Evolutionary conservation across 805 yeast genomes (phyloP), one percentile per base, ranked within the genome.

Genomic region (Candida taoyuanica): DNA sequence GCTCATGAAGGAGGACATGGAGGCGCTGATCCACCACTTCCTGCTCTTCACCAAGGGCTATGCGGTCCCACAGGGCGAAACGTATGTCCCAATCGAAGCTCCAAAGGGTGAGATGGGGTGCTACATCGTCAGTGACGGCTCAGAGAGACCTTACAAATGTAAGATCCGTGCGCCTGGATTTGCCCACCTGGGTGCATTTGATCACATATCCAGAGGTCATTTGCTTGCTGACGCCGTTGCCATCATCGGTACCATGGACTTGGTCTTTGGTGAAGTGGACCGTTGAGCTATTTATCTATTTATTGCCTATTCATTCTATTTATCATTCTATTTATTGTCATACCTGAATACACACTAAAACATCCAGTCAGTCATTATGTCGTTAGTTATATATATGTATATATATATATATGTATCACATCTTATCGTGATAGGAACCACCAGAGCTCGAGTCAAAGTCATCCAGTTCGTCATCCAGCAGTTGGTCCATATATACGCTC

Each of bases 71-170:
- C 83, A 78, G 38, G 95, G 95, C 57, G 95, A 86, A 67, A 82
- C 95, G 9, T 86, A 86, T 62, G 84, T 93, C 35, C 91, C 85
- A 40, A 85, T 86, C 50, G 95, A 86, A 68, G 95, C 95, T 17
- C 95, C 95, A 61, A 86, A 86, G 76, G 95, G 95, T 60, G 95
- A 86, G 66, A 84, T 86, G 93, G 95, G 85, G 44, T 94, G 85
- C 39, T 86, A 81, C 58, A 80, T 86, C 36, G 94, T 86, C 40
- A 78, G 88, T 50, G 95, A 86, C 66, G 95, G 95, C 39, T 65
- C 83, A 42, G 95, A 86, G 68, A 76, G 93, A 64, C 95, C 95
- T 25, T 86, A 86, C 69, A 78, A 88, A 67, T 85, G 95, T 71
- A 85, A 85, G 70, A 85, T 86, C 56, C 81, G 95, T 67, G 88